Conservation (phyloP, 352 stramenopile species). For the Pythium monospermum region DNA sequence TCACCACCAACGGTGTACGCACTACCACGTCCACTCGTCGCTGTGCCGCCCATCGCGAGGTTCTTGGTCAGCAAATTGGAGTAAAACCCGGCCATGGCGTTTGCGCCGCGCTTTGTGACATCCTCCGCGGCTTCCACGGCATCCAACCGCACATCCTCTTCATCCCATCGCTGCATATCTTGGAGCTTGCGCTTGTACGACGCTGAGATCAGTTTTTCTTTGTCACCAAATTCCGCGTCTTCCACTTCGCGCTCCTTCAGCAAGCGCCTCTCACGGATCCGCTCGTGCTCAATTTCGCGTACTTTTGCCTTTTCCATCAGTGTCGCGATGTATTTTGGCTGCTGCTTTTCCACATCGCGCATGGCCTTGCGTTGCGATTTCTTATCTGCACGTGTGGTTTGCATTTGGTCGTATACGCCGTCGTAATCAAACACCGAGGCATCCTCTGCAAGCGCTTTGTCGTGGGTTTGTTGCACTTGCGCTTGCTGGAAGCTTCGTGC, state of each 20-base stretch:
- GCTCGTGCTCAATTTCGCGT: constrained; percentile 85
- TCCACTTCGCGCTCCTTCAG: constrained; percentile 82
- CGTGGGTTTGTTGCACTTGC: constrained; percentile 43
- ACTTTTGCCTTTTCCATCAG: constrained; percentile 89
- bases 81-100: constrained; percentile 88
- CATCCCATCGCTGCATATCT: constrained; percentile 87
- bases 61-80: constrained; percentile 90
- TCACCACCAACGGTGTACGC: constrained; percentile 66
- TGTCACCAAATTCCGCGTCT: constrained; percentile 77
- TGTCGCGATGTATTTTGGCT: constrained; percentile 87
- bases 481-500: constrained; percentile 45
- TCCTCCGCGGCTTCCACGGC: constrained; percentile 64
- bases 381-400: constrained; percentile 34
- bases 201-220: constrained; percentile 88
- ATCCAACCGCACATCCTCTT: constrained; percentile 63
- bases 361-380: constrained; percentile 36
- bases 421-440: constrained; percentile 90
- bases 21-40: constrained; percentile 60
- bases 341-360: constrained; percentile 56
- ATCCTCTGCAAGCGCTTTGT: constrained; percentile 66
- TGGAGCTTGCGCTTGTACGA: constrained; percentile 91
- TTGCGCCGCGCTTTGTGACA: constrained; percentile 60
- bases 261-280: constrained; percentile 80
- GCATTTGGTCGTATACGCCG: constrained; percentile 85
- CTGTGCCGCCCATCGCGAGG: constrained; percentile 82